phyloP scores from a whole-genome alignment of 306 rosid genomes.

The Carpinus viminea region DNA sequence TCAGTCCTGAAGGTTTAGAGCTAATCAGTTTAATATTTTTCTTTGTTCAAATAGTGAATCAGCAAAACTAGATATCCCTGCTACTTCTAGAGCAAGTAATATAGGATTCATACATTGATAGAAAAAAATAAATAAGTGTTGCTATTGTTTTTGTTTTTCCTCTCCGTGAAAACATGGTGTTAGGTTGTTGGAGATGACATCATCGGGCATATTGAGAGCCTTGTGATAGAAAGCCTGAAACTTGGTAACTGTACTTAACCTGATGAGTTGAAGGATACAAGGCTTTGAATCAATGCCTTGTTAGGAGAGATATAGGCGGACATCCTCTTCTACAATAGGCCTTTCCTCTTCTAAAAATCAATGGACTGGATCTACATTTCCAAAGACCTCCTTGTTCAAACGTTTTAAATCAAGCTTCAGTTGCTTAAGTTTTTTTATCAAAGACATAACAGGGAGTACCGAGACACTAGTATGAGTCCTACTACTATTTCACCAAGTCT shows the following conservation, averaged over 20 bases:
- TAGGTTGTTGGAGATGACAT: not conserved
- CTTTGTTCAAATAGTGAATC: not conserved
- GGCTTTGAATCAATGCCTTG: not conserved
- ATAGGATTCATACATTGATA: not conserved
- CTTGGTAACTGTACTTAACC: not conserved
- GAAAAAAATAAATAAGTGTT: too few species aligned
- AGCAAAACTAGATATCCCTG: not conserved
- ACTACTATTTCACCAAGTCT: too few species aligned
- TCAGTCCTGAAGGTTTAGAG: not conserved
- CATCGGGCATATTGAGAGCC: not conserved
- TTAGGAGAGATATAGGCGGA: too few species aligned
- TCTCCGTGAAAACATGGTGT: not conserved
- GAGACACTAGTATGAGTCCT: too few species aligned
- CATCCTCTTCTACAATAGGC: too few species aligned
- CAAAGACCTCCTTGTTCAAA: too few species aligned
- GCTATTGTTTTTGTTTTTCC: not conserved
- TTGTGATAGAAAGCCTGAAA: not conserved
- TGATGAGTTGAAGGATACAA: not conserved
- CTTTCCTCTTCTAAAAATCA: too few species aligned
- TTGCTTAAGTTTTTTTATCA: too few species aligned
- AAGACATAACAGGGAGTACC: too few species aligned
- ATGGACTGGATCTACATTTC: too few species aligned
- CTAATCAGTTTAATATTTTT: not conserved
- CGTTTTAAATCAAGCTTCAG: too few species aligned
- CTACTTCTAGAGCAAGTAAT: not conserved